Evolutionary conservation across 176 grass and related monocot genomes (phyloP), one percentile per base, ranked within the genome.

Genomic region (Carex myosuroides): DNA sequence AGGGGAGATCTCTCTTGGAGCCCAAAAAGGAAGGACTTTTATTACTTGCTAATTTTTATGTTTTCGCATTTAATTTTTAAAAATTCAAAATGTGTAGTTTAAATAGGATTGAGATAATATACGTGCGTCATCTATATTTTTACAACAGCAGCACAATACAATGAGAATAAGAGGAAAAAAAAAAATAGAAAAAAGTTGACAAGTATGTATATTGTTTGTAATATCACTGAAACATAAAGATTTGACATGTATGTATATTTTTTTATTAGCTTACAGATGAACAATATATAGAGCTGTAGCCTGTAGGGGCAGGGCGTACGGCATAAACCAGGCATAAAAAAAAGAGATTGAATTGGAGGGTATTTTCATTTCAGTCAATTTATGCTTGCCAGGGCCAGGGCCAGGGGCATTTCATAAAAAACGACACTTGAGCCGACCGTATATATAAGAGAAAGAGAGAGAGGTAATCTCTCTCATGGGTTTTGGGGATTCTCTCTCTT

Each of bases 401-500:
- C 0, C 57, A 18, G 64, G 67, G 14, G 42, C 41, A 73, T n/a
- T n/a, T n/a, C n/a, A n/a, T n/a, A n/a, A n/a, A n/a, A n/a, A n/a
- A 50, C 42, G n/a, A 73, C n/a, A 52, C n/a, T 44, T 16, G 68
- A 18, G 37, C 37, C 68, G 68, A 70, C 67, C 67, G 2, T 70
- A 70, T 71, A 71, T 71, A 73, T 73, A 73, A 52, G 70, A 29
- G 29, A 29, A 29, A 29, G 29, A 24, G 22, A 24, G 22, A 46
- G 18, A 50, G 20, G 9, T 73, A 52, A 52, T n/a, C 16, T 81
- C 20, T 52, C 52, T 57, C 17, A 58, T 84, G 74, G 85, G 87
- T 73, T 89, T 89, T 84, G 82, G 57, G 80, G 77, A 79, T 89
- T 64, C 60, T 83, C 26, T 62, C 37, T 80, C 13, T 64, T 37